phyloP scores from a whole-genome alignment of 768 basidiomycete species.

The Lactarius deliciosus region DNA sequence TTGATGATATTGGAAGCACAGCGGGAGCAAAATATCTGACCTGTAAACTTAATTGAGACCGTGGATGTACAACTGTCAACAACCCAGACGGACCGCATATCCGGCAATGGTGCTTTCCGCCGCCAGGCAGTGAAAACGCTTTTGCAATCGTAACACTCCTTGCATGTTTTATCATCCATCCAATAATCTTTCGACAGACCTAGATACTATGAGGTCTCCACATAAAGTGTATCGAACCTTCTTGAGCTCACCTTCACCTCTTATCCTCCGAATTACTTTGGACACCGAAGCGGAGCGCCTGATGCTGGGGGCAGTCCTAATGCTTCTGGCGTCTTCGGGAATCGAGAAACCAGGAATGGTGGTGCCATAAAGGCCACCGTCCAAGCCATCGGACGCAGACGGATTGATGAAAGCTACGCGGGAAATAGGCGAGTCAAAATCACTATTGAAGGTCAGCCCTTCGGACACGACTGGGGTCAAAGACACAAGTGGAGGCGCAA shows the following conservation, averaged over 20 bases:
- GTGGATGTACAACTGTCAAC: background rate
- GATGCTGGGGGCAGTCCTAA: slow-evolving; percentile 69
- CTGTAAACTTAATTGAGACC: slow-evolving; percentile 40
- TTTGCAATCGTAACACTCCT: slow-evolving; percentile 95
- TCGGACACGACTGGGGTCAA: slow-evolving; percentile 84
- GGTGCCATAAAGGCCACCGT: slow-evolving; percentile 64
- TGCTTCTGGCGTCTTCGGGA: slow-evolving; percentile 85
- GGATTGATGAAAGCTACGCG: slow-evolving; percentile 50
- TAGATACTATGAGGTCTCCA: slow-evolving; percentile 34
- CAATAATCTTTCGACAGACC: slow-evolving; percentile 94
- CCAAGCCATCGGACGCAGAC: slow-evolving; percentile 52
- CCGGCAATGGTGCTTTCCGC: slow-evolving; percentile 95
- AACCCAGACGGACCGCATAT: slow-evolving; percentile 73
- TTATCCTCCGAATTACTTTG: slow-evolving; percentile 84
- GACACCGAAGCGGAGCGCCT: slow-evolving; percentile 83
- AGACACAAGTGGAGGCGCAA: slow-evolving; percentile 82
- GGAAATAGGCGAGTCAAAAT: slow-evolving; percentile 60
- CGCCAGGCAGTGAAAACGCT: slow-evolving; percentile 93
- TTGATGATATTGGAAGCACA: slow-evolving; percentile 98
- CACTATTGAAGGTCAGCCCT: slow-evolving; percentile 63
- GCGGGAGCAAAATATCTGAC: slow-evolving; percentile 96
- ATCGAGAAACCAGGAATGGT: slow-evolving; percentile 92
- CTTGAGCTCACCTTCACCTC: slow-evolving; percentile 72
- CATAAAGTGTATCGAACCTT: slow-evolving; percentile 14
- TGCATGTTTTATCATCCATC: slow-evolving; percentile 98